Evolutionary conservation across 2,329 filamentous ascomycete species (phyloP).

Genomic region (Sporothrix brasiliensis): DNA sequence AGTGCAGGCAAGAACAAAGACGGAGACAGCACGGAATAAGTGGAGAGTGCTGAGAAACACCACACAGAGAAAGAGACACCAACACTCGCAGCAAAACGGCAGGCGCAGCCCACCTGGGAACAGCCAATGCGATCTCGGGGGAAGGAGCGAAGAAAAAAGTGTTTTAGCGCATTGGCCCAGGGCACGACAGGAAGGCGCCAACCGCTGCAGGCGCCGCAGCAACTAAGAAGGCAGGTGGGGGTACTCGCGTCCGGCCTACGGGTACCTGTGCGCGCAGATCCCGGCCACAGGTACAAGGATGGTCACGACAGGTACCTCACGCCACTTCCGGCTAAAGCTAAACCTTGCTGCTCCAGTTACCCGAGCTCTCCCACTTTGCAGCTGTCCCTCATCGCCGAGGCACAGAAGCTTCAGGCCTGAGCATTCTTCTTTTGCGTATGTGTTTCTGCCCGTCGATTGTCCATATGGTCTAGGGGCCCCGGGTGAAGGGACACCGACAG

Average conservation of each 20-base stretch:
- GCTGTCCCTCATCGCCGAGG: slow-evolving; percentile 35
- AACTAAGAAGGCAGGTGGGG: not conserved
- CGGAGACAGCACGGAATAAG: slow-evolving; percentile 23
- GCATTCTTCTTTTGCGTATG: not conserved
- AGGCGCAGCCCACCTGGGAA: slow-evolving; percentile 16
- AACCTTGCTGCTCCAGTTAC: slow-evolving; percentile 34
- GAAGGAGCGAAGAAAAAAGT: slow-evolving; percentile 19
- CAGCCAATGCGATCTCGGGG: slow-evolving; percentile 35
- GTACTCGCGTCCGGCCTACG: not conserved
- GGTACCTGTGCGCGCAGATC: slow-evolving; percentile 12
- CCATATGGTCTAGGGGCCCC: not conserved
- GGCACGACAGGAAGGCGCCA: not conserved
- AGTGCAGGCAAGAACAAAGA: slow-evolving; percentile 23
- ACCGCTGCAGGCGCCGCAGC: slow-evolving; percentile 24
- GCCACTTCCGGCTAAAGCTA: slow-evolving; percentile 34
- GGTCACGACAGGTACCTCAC: slow-evolving; percentile 14
- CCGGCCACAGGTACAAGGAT: not conserved
- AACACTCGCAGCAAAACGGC: not conserved
- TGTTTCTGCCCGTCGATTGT: too few relatives aligned
- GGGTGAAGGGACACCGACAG: slow-evolving; percentile 31
- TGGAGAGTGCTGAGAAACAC: slow-evolving; percentile 26
- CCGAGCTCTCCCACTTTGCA: slow-evolving; percentile 32
- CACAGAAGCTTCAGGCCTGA: not conserved
- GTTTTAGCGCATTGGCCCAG: slow-evolving; percentile 15
- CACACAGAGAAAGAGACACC: slow-evolving; percentile 13